These are phyloP conservation scores for Tylopilus plumbeoviolaceoides DNA, from an alignment of 768 basidiomycete species.

Conservation along the genomic window DNA sequence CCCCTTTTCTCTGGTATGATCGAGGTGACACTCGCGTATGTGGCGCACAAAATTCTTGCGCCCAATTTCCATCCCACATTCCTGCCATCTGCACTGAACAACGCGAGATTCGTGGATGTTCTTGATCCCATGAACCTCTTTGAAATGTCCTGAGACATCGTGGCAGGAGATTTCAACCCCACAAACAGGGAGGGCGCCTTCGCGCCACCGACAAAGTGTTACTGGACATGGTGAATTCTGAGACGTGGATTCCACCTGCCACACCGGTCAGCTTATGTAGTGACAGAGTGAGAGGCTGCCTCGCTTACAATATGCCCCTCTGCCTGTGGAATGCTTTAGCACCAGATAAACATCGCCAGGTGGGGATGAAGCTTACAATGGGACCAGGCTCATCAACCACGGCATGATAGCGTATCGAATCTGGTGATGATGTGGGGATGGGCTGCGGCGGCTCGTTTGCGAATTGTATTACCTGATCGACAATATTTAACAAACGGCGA, in stretches of 20 bases:
- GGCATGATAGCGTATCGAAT: too few relatives aligned
- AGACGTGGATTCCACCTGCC: not conserved
- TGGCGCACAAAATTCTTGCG: slow-evolving; percentile 9
- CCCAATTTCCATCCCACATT: accelerated
- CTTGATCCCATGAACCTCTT: not conserved
- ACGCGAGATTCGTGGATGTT: accelerated
- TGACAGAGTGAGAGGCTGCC: not conserved
- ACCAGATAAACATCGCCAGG: not conserved
- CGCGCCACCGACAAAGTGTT: not conserved
- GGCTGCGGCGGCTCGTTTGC: not conserved
- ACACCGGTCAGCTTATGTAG: not conserved
- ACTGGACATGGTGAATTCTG: not conserved
- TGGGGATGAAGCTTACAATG: not conserved
- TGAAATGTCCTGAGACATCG: not conserved
- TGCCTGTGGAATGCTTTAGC: not conserved
- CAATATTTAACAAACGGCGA: not conserved
- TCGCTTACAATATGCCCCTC: too few relatives aligned
- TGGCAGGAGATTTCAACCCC: not conserved
- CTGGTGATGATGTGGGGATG: not conserved
- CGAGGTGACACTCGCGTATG: not conserved
- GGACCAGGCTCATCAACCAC: too few relatives aligned
- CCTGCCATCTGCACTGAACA: not conserved
- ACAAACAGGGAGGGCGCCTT: not conserved
- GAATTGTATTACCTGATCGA: not conserved
- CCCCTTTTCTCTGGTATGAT: not conserved